Evolutionary conservation across 768 basidiomycete species (phyloP).

Genomic region (Termitomyces titanicus): DNA sequence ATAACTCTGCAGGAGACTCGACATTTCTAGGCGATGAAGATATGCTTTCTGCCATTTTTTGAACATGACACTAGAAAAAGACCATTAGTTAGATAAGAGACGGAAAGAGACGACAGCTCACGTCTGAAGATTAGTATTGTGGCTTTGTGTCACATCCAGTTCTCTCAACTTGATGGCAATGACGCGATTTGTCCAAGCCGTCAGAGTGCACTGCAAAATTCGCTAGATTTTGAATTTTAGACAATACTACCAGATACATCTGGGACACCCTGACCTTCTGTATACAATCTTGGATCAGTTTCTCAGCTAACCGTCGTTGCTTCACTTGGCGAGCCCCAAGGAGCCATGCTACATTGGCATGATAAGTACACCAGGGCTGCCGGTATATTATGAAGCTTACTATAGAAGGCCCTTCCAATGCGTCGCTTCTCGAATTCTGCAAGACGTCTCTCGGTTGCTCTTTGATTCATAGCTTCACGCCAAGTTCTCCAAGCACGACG

Average conservation of each 20-base stretch:
- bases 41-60: conserved; percentile 66
- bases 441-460: conserved; percentile 40
- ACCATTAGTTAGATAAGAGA: conserved; percentile 4
- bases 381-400: conserved; percentile 4
- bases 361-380: not conserved
- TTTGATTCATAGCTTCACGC: conserved; percentile 42
- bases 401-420: conserved; percentile 19
- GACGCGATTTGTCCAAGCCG: conserved; percentile 68
- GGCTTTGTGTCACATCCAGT: conserved; percentile 54
- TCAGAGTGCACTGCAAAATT: conserved; percentile 42
- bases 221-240: conserved; percentile 36
- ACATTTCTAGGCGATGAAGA: conserved; percentile 62
- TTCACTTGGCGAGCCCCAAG: conserved; percentile 31
- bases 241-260: not conserved
- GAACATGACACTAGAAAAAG: conserved; percentile 46
- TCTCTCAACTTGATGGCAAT: conserved; percentile 73
- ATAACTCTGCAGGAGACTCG: conserved; percentile 83
- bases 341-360: conserved; percentile 41
- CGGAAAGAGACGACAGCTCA: conserved; percentile 13
- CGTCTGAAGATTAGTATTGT: conserved; percentile 28
- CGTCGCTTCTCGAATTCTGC: conserved; percentile 37
- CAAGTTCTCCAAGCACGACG: conserved; percentile 47
- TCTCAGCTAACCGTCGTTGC: conserved; percentile 41
- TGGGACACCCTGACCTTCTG: conserved; percentile 32
- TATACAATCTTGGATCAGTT: conserved; percentile 33